Evolutionary conservation across 345 rosid species (phyloP).

Genomic region (Lepidium didymum): DNA sequence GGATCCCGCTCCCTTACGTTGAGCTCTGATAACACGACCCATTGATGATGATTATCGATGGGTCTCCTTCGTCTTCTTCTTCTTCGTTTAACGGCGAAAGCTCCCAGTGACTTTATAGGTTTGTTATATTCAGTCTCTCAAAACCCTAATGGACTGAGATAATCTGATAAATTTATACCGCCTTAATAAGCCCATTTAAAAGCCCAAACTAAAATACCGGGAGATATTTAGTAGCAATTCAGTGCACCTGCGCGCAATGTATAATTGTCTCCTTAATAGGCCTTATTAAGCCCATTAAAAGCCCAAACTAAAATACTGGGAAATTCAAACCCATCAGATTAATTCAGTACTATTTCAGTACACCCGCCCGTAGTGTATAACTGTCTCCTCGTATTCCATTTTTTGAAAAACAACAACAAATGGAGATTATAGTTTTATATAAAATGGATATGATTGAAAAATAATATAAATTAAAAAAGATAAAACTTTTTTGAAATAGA

Average conservation of each 20-base stretch:
- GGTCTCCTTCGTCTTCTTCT: neutral
- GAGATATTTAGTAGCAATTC: neutral
- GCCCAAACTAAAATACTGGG: neutral
- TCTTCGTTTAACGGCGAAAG: conserved; percentile 13
- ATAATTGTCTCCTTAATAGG: too few species aligned
- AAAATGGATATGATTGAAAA: neutral
- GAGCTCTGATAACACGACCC: conserved; percentile 76
- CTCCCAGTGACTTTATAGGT: neutral
- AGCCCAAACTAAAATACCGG: neutral
- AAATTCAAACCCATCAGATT: conserved; percentile 8
- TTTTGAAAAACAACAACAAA: neutral
- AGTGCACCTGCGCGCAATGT: neutral
- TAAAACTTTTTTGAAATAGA: neutral
- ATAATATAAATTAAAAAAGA: neutral
- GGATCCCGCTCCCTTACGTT: conserved; percentile 69
- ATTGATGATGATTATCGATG: conserved; percentile 10
- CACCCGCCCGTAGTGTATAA: neutral
- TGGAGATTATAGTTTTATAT: neutral
- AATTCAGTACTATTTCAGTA: neutral
- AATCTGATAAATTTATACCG: neutral
- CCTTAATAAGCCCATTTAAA: neutral
- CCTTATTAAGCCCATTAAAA: neutral
- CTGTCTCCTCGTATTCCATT: conserved; percentile 25
- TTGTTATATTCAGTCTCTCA: neutral
- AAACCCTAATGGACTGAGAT: conserved; percentile 15